Evolutionary conservation across 371 early-diverging fungal species (phyloP), one percentile per base, ranked within the genome.

Genomic region (Mucor ambiguus): DNA sequence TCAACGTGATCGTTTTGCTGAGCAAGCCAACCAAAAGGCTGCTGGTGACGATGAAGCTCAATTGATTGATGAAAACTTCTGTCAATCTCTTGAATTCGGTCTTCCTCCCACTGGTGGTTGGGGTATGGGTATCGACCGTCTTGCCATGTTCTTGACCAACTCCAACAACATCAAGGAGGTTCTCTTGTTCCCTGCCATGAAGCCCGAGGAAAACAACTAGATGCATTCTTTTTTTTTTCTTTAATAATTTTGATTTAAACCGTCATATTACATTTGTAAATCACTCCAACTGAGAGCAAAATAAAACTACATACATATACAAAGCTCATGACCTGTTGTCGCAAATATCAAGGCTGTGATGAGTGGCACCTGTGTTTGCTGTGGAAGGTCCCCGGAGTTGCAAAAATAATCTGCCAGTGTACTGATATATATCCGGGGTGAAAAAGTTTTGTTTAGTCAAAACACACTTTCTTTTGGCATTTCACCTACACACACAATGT

Each of bases 11-110:
- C 91, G 99, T 76, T 99, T 99, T 82, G 94, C 89, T 60, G 94
- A 96, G 88, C 99, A 99, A 85, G 97, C 98, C 52, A 79, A 79
- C 57, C 99, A 99, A 80, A 96, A 97, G 88, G 96, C 86, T 66
- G 97, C 96, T 68, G 99, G 99, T 73, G 99, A 99, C 76, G 99
- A 98, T 70, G 99, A 99, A 83, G 99, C 99, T 20, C 99, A 99
- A 88, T 76, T 95, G 72, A 91, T 98, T 63, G 99, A 99, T 76
- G 99, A 99, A 84, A 94, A 89, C 79, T 99, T 99, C 84, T 97
- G 97, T 85, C 92, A 92, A 66, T 91, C 98, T 20, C 88, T 99
- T 43, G 99, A 99, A 86, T 99, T 95, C 77, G 99, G 99, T 61
- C 86, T 99, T 69, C 99, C 99, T 41, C 99, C 99, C 48, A 99